Percentiles rank a stretch among this genome's conserved stretches.
phyloP scores from a whole-genome alignment of 306 rosid species.

The Prunus persica region Prunus_persica_NCBIv2 NC_034012.1:4508501-4509000 shows the following conservation, averaged over 20 bases:
- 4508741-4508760: too few species aligned
- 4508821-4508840: not conserved
- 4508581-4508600: too few species aligned
- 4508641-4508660: not conserved
- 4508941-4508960: not conserved
- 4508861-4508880: not conserved
- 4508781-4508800: too few species aligned
- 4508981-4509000: not conserved
- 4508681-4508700: not conserved
- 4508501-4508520: too few species aligned
- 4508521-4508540: too few species aligned
- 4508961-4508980: slow-evolving; percentile 2
- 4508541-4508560: too few species aligned
- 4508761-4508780: too few species aligned
- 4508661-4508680: too few species aligned
- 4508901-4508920: slow-evolving; percentile 6
- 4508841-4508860: not conserved
- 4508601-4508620: too few species aligned
- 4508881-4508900: slow-evolving; percentile 11
- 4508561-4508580: too few species aligned
- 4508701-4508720: not conserved
- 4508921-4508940: slow-evolving; percentile 6
- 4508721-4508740: not conserved
- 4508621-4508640: not conserved
- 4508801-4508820: too few species aligned